Conservation (phyloP, 352 stramenopile species). For the Thalassiosira ordinaria region DNA sequence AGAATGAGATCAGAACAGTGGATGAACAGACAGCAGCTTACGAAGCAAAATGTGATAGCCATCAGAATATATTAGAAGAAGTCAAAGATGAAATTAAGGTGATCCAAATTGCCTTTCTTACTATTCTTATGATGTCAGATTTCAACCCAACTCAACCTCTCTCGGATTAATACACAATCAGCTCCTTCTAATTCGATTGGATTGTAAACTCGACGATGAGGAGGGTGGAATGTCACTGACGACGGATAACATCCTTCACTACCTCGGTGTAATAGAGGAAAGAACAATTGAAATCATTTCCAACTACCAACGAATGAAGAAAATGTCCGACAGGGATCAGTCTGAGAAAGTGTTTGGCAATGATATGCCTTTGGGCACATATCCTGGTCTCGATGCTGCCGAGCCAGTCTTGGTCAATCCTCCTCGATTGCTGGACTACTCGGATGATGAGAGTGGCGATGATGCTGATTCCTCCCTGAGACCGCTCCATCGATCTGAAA, state of each 20-base stretch:
- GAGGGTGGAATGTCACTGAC: constrained; percentile 90
- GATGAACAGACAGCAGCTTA: constrained; percentile 90
- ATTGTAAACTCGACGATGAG: constrained; percentile 43
- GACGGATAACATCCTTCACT: constrained; percentile 94
- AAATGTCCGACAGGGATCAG: constrained; percentile 3
- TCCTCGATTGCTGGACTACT: constrained; percentile 93
- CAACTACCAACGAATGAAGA: constrained; percentile 84
- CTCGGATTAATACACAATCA: too few relatives aligned
- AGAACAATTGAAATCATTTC: constrained; percentile 92
- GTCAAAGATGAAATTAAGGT: constrained; percentile 87
- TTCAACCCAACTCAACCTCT: too few relatives aligned
- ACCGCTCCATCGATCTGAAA: constrained; percentile 77
- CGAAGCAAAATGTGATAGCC: constrained; percentile 90
- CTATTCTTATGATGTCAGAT: too few relatives aligned
- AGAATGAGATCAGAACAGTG: constrained; percentile 86
- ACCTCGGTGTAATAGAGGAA: constrained; percentile 94
- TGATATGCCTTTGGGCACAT: background rate
- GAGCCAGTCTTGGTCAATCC: constrained; percentile 89
- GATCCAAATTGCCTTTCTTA: constrained; percentile 2
- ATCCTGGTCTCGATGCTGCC: background rate
- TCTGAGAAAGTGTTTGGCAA: constrained; percentile 9
- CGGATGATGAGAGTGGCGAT: constrained; percentile 90
- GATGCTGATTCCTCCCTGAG: constrained; percentile 90
- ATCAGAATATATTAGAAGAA: constrained; percentile 89
- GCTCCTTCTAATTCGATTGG: constrained; percentile 47